Evolutionary conservation across 1,139 yeast species (phyloP).

Genomic region (Schizosaccharomyces versatilis): DNA sequence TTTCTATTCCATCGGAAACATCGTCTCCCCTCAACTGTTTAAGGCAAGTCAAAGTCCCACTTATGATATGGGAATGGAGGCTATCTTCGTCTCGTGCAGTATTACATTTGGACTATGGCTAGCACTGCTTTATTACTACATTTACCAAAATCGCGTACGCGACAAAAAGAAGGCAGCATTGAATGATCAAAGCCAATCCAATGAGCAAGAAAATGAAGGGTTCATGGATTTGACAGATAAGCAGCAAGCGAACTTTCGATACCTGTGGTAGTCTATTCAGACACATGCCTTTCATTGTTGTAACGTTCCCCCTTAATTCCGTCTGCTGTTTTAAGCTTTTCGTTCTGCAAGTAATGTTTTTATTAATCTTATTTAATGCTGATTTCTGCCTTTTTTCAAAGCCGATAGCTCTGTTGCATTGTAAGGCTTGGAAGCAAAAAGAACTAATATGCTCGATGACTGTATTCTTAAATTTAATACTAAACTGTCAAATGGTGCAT

Average conservation of each 20-base stretch:
- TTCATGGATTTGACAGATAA: slow-evolving; percentile 42
- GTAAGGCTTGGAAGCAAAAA: too few relatives aligned
- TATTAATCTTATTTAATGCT: too few relatives aligned
- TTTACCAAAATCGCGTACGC: not conserved
- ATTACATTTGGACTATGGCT: slow-evolving; percentile 19
- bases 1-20: slow-evolving; percentile 39
- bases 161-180: not conserved
- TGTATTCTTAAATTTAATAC: too few relatives aligned
- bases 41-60: slow-evolving; percentile 29
- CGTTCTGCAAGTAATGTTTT: too few relatives aligned
- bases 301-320: too few relatives aligned
- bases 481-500: too few relatives aligned
- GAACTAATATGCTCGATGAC: too few relatives aligned
- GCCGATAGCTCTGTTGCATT: too few relatives aligned
- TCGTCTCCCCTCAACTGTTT: slow-evolving; percentile 39
- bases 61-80: slow-evolving; percentile 29
- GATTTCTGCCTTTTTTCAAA: too few relatives aligned
- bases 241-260: slow-evolving; percentile 40
- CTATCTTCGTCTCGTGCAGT: slow-evolving; percentile 26
- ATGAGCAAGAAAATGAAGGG: slow-evolving; percentile 22
- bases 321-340: too few relatives aligned
- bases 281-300: too few relatives aligned
- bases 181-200: slow-evolving; percentile 12
- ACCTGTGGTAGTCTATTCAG: slow-evolving; percentile 15
- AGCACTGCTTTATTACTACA: slow-evolving; percentile 11